Percentiles rank a stretch among this genome's conserved stretches.
Conservation (phyloP, 495 filamentous ascomycete species). For the Extremus antarcticus region DNA sequence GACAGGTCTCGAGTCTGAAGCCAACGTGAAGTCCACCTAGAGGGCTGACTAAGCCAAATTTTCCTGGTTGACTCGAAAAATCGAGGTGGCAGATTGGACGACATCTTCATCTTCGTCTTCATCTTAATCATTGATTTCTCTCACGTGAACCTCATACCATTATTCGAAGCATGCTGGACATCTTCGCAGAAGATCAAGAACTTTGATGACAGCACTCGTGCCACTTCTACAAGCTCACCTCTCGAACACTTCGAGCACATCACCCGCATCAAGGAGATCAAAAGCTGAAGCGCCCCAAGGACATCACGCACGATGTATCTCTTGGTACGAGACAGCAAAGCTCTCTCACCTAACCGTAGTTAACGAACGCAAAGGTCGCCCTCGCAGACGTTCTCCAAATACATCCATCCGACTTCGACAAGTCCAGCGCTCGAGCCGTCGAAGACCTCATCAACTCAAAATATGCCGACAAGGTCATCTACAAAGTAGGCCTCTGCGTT, state of each 20-base stretch:
- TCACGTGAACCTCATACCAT: neutral
- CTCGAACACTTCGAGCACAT: too few relatives aligned
- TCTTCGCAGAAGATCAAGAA: neutral
- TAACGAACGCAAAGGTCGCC: constrained; percentile 40
- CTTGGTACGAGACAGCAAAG: constrained; percentile 8
- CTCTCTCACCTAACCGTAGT: neutral
- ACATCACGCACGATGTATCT: constrained; percentile 13
- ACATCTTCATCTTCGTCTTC: too few relatives aligned
- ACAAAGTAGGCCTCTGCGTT: constrained; percentile 83
- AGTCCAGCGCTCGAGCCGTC: constrained; percentile 63
- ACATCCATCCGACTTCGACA: constrained; percentile 70
- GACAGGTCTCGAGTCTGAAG: too few relatives aligned
- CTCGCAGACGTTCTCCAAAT: constrained; percentile 90
- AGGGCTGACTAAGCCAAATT: neutral
- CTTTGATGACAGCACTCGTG: neutral
- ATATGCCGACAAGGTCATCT: constrained; percentile 79
- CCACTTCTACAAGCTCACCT: too few relatives aligned
- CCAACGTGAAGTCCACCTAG: too few relatives aligned
- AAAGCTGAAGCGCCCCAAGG: neutral
- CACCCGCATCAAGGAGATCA: too few relatives aligned
- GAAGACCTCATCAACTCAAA: constrained; percentile 93
- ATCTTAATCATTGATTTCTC: too few relatives aligned
- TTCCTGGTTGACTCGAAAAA: neutral
- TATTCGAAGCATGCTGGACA: neutral
- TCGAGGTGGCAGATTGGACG: too few relatives aligned